Evolutionary conservation across 1,284 basidiomycete species (phyloP), one percentile per base, ranked within the genome.

Genomic region (Ceratobasidium theobromae): DNA sequence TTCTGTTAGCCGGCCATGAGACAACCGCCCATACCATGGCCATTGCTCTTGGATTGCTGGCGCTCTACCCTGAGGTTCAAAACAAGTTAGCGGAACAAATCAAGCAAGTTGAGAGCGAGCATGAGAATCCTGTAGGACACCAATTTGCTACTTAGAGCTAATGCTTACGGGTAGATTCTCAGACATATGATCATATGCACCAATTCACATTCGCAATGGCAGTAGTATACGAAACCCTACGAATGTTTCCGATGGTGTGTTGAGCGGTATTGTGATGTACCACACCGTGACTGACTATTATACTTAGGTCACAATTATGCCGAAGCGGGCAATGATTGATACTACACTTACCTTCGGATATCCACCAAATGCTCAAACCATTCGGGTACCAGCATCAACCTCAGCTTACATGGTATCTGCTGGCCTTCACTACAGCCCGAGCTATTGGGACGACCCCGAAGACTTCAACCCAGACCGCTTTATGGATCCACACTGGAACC

Each of bases 1-100:
- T 85, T 49, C 72, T 86, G 38, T 70, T 86, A 30, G 85, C 85
- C 46, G 85, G 84, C 5, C 84, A 86, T 69, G 85, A 86, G 77
- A 84, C 82, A 0, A 78, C 80, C 2, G 81, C 81, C 0, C 80
- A 84, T 72, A 84, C 85, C 0, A 73, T 88, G 1, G 82, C 80
- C 52, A 87, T 83, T 67, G 75, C 82, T 1, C 79, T 88, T 60
- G 85, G 79, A 9, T 73, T 79, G 35, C 75, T 84, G 1, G 80
- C 81, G 0, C 70, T 83, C 18, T 79, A 88, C 72, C 84, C 80
- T 1, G 82, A 86, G 0, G 81, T 83, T 70, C 87, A 89, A 73
- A 84, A 86, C 65, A 81, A 77, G 66, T 73, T 88, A 8, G 82
- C 81, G 69, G 72, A 84, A 41, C 81, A 86, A 53, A 81, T 87